Conservation (phyloP, 2,329 filamentous ascomycete species). For the Ophiocordyceps camponoti-saundersi region DNA sequence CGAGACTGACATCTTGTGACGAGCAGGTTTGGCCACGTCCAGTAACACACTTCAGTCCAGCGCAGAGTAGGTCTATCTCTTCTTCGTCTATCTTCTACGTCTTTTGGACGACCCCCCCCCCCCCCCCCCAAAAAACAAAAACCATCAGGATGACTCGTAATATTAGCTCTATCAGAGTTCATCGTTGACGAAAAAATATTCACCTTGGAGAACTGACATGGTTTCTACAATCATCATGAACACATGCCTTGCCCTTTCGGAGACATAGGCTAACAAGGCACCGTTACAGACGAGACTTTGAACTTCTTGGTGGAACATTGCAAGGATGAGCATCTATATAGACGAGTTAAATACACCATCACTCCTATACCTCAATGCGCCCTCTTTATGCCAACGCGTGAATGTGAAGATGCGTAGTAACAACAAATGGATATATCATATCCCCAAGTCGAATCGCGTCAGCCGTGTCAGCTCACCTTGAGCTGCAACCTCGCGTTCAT, state of each 20-base stretch:
- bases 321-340: too few relatives aligned
- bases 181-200: conserved; percentile 35
- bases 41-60: not conserved
- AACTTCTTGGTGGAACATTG: not conserved
- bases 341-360: too few relatives aligned
- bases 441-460: not conserved
- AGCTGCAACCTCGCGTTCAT: conserved; percentile 63
- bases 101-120: too few relatives aligned
- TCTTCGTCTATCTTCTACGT: too few relatives aligned
- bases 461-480: conserved; percentile 7
- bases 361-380: not conserved
- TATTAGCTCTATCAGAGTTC: conserved; percentile 35
- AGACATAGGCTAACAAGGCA: not conserved
- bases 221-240: conserved; percentile 1
- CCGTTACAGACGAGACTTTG: conserved; percentile 4
- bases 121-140: too few relatives aligned
- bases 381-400: not conserved
- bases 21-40: not conserved
- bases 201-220: conserved; percentile 47
- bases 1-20: conserved; percentile 1
- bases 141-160: conserved; percentile 31
- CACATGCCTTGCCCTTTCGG: not conserved
- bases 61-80: not conserved
- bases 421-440: not conserved
- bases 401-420: too few relatives aligned